A percentile compares a stretch with the other conserved stretches of the same genome.
Evolutionary conservation across 208 protist species (phyloP).

Genomic region (Crithidia acanthocephali): DNA sequence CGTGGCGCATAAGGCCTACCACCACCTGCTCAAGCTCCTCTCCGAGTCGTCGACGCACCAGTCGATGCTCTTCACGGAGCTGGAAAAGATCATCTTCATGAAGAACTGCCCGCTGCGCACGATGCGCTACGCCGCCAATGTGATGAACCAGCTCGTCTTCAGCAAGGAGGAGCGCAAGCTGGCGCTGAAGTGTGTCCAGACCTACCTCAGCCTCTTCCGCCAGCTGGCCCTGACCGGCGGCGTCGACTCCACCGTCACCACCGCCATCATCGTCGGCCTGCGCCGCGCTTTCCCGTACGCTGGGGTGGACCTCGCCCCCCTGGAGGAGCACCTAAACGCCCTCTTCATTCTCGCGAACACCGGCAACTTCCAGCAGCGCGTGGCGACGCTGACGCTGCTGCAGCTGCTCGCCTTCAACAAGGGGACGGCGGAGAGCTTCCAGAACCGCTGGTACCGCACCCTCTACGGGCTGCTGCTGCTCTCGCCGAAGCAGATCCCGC

Average conservation of each 20-base stretch:
- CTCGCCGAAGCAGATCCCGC: constrained; percentile 90
- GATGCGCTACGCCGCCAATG: constrained; percentile 89
- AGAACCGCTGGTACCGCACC: constrained; percentile 89
- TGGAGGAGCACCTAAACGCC: constrained; percentile 87
- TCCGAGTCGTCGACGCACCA: constrained; percentile 89
- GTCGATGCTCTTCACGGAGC: constrained; percentile 81
- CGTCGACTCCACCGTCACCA: constrained; percentile 88
- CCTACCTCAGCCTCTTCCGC: constrained; percentile 90
- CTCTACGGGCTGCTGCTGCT: constrained; percentile 89
- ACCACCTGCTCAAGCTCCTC: constrained; percentile 84
- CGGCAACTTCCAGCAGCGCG: constrained; percentile 87
- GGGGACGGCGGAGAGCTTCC: constrained; percentile 62
- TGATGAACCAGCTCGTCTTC: constrained; percentile 94
- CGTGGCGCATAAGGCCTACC: constrained; percentile 87
- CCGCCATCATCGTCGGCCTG: constrained; percentile 89
- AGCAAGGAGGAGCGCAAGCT: constrained; percentile 92
- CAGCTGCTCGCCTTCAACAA: constrained; percentile 87
- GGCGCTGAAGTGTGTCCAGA: constrained; percentile 85
- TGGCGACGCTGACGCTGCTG: constrained; percentile 86
- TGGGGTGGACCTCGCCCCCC: constrained; percentile 75
- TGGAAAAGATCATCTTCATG: constrained; percentile 92
- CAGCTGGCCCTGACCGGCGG: constrained; percentile 64
- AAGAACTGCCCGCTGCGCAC: constrained; percentile 89
- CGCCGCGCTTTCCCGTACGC: constrained; percentile 93
- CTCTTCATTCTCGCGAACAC: constrained; percentile 92